These are phyloP conservation scores for Nakazawaea holstii DNA, from an alignment of 805 yeast genomes.

Conservation along the genomic window DNA sequence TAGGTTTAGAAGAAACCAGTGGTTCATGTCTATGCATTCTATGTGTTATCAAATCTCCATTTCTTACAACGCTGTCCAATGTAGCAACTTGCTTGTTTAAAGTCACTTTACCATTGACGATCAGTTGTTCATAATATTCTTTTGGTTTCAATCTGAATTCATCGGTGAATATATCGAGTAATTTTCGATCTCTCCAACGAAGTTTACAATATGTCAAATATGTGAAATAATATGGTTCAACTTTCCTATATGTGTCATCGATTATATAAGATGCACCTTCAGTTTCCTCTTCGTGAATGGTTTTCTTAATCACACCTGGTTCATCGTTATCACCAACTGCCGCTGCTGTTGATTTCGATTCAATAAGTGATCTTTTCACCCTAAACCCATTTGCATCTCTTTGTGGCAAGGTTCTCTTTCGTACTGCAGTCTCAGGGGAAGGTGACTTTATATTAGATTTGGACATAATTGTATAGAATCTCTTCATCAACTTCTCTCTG, in stretches of 20 bases:
- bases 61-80: constrained; percentile 58
- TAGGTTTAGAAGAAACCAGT: constrained; percentile 56
- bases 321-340: constrained; percentile 27
- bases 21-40: constrained; percentile 88
- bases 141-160: constrained; percentile 82
- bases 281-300: constrained; percentile 47
- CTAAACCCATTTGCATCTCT: constrained; percentile 45
- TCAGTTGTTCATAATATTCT: constrained; percentile 53
- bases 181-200: constrained; percentile 84
- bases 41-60: constrained; percentile 83
- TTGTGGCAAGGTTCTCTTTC: constrained; percentile 15
- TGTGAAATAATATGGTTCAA: constrained; percentile 83
- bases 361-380: constrained; percentile 37
- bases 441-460: constrained; percentile 2
- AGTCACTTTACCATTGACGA: constrained; percentile 62
- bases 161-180: constrained; percentile 72
- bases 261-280: constrained; percentile 53
- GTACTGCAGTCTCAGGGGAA: background rate
- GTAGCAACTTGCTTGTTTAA: constrained; percentile 64
- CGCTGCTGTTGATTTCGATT: constrained; percentile 33
- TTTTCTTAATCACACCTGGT: constrained; percentile 16
- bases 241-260: constrained; percentile 61
- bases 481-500: background rate
- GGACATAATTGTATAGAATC: background rate
- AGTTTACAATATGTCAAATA: constrained; percentile 87